Evolutionary conservation across 768 basidiomycete genomes (phyloP), one percentile per base, ranked within the genome.

Genomic region (Pisolithus sp.): DNA sequence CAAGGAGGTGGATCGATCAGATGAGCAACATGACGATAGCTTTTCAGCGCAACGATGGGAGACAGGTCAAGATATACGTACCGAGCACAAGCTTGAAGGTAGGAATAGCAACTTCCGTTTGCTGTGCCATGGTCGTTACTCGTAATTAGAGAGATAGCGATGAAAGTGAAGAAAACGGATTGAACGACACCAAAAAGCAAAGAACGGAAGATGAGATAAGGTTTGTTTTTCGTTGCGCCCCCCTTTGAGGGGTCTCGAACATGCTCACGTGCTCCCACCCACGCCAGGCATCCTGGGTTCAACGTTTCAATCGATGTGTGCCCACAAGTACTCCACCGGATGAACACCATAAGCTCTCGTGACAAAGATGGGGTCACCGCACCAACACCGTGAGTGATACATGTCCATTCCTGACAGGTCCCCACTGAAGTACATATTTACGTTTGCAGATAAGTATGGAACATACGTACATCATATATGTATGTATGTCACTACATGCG

Each of bases 11-110:
- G 15, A 45, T 23, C 23, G 15, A 17, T 34, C 34, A 34, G 34
- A 34, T 34, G 28, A 45, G 10, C 4, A 23, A 3, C 24, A 40
- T 20, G 20, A 21, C n/a, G 10, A 41, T 15, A 15, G 15, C 3
- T 43, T 43, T 26, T 45, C 43, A 45, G 43, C 15, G 13, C 24
- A 6, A 30, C 43, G 20, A 42, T 6, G 5, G 41, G 17, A 10
- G 23, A 42, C 20, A 10, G 41, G 21, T 12, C 41, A 45, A 13
- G 17, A 15, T 7, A 21, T 53, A 75, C 88, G 65, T 68, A 94
- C 94, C 94, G 59, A 98, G 90, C 55, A 98, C 95, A 69, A 99
- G 92, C 75, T 99, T 99, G 81, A 98, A 99, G 52, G 93, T 91
- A 36, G 96, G 93, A 60, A 94, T 28, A 15, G 48, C 4, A 34